phyloP scores from a whole-genome alignment of 306 rosid genomes.

The Quercus gilva region DNA sequence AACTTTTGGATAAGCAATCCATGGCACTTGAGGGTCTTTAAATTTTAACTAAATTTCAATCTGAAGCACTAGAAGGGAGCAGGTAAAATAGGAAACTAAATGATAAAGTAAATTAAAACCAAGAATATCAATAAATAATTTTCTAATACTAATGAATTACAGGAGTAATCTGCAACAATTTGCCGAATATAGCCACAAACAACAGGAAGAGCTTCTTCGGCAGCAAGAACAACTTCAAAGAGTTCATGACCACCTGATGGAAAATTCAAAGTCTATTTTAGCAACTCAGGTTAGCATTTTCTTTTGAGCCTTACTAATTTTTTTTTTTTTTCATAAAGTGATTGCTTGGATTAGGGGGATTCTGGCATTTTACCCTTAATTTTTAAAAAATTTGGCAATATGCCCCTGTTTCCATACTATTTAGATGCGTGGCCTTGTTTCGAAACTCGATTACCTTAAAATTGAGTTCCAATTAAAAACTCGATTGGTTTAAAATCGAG shows the following conservation, averaged over 20 bases:
- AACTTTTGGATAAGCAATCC: slow-evolving; percentile 71
- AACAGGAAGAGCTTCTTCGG: slow-evolving; percentile 67
- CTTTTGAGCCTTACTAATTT: background rate
- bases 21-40: slow-evolving; percentile 55
- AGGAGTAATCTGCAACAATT: slow-evolving; percentile 55
- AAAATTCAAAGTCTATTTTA: slow-evolving; percentile 61
- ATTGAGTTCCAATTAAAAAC: too few relatives aligned
- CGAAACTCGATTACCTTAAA: too few relatives aligned
- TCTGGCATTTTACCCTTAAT: too few relatives aligned
- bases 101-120: background rate
- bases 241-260: slow-evolving; percentile 70
- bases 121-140: background rate
- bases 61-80: slow-evolving; percentile 80
- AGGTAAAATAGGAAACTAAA: slow-evolving; percentile 38
- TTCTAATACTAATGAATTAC: background rate
- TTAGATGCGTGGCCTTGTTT: too few relatives aligned
- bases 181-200: slow-evolving; percentile 59
- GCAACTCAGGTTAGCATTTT: slow-evolving; percentile 57
- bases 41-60: slow-evolving; percentile 53
- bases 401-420: too few relatives aligned
- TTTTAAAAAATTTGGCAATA: too few relatives aligned
- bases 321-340: too few relatives aligned
- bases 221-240: slow-evolving; percentile 54
- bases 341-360: background rate
- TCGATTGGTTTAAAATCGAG: too few relatives aligned